Evolutionary conservation across 75 land plant species (phyloP).

Genomic region (Selaginella tamariscina): DNA sequence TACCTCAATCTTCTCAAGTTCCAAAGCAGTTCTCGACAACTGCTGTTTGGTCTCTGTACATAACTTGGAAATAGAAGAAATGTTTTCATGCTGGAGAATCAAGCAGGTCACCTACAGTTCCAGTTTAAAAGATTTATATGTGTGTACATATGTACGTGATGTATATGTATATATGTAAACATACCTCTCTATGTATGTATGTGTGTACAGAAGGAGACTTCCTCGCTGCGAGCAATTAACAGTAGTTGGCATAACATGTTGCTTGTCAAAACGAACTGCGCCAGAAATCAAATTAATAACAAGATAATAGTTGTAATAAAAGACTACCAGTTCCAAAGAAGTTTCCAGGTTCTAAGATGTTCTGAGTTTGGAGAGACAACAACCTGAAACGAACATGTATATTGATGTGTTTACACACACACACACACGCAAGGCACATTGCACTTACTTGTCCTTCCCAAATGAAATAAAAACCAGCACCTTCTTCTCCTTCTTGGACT

Average conservation of each 20-base stretch:
- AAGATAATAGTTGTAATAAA: not conserved
- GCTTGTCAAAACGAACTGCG: not conserved
- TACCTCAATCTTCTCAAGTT: constrained; percentile 74
- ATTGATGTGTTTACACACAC: too few relatives aligned
- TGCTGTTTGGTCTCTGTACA: constrained; percentile 55
- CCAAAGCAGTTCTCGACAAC: constrained; percentile 49
- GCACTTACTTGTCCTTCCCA: too few relatives aligned
- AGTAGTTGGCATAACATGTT: not conserved
- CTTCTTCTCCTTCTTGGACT: too few relatives aligned
- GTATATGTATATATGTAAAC: too few relatives aligned
- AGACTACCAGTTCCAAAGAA: not conserved
- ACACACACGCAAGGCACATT: too few relatives aligned
- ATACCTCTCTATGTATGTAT: too few relatives aligned
- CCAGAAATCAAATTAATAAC: not conserved
- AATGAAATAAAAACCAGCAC: too few relatives aligned
- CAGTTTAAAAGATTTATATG: not conserved
- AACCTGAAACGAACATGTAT: too few relatives aligned
- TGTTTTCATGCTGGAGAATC: constrained; percentile 44
- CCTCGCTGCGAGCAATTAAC: not conserved
- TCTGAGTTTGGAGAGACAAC: too few relatives aligned
- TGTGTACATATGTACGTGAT: too few relatives aligned
- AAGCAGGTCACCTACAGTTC: constrained; percentile 79
- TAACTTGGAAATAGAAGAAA: constrained; percentile 47
- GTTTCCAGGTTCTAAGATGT: too few relatives aligned
- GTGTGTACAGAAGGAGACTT: not conserved